phyloP scores from a whole-genome alignment of 768 basidiomycete species.

The Termitomyces sp. region DNA sequence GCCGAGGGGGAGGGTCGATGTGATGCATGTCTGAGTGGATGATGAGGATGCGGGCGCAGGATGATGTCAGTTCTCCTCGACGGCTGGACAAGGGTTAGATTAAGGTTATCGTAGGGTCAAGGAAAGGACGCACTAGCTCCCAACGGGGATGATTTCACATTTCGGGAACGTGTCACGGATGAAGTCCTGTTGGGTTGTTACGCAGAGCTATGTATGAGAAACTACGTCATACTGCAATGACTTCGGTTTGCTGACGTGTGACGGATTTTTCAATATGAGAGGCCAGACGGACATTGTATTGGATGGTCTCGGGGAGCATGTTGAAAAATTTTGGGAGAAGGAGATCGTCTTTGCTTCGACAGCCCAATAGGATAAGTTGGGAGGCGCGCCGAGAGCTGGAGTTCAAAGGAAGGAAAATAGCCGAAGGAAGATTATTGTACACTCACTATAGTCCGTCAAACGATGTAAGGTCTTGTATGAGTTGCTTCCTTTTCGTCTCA shows the following conservation, averaged over 20 bases:
- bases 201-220: neutral
- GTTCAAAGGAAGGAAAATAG: neutral
- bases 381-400: constrained; percentile 29
- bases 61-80: constrained; percentile 31
- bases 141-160: constrained; percentile 46
- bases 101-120: neutral
- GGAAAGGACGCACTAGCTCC: constrained; percentile 46
- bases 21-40: constrained; percentile 41
- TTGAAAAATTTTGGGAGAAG: constrained; percentile 28
- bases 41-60: constrained; percentile 38
- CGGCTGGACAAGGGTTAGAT: constrained; percentile 32
- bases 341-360: constrained; percentile 37
- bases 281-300: constrained; percentile 34
- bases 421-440: neutral
- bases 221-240: constrained; percentile 30
- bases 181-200: constrained; percentile 34
- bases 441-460: neutral
- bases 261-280: constrained; percentile 31
- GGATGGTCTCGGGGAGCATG: constrained; percentile 34
- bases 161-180: constrained; percentile 41
- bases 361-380: constrained; percentile 48
- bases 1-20: constrained; percentile 30
- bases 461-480: neutral
- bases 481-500: neutral
- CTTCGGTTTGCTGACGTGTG: constrained; percentile 36